Evolutionary conservation across 2,329 filamentous ascomycete genomes (phyloP).

Genomic region (Fusarium multiceps): DNA sequence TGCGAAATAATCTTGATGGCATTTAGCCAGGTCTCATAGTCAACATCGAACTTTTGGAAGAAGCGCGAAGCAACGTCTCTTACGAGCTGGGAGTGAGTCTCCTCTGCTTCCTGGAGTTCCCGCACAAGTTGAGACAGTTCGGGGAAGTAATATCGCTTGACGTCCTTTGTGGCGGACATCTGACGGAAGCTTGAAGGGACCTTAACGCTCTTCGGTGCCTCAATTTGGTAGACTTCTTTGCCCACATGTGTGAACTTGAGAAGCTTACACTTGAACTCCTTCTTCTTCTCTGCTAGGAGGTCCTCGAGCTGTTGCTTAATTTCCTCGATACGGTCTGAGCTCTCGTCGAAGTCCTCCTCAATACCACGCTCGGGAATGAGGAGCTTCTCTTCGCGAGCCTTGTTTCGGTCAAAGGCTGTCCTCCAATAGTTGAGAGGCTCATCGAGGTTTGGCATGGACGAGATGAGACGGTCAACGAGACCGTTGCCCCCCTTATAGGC

Average conservation of each 20-base stretch:
- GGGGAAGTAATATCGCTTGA: slow-evolving; percentile 93
- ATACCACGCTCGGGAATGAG: slow-evolving; percentile 88
- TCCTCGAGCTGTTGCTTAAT: slow-evolving; percentile 79
- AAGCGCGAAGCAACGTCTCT: slow-evolving; percentile 87
- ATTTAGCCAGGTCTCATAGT: slow-evolving; percentile 86
- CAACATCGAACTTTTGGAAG: slow-evolving; percentile 86
- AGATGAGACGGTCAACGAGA: slow-evolving; percentile 84
- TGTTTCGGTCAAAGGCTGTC: slow-evolving; percentile 85
- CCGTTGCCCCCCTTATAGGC: slow-evolving; percentile 81
- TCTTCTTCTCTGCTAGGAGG: slow-evolving; percentile 77
- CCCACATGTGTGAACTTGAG: slow-evolving; percentile 86
- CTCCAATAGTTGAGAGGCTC: slow-evolving; percentile 86
- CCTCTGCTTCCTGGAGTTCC: slow-evolving; percentile 90
- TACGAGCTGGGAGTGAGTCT: slow-evolving; percentile 90
- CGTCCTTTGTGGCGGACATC: slow-evolving; percentile 91
- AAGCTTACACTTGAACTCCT: slow-evolving; percentile 77
- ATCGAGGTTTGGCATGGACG: slow-evolving; percentile 85
- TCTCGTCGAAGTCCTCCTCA: slow-evolving; percentile 91
- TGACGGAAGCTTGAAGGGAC: slow-evolving; percentile 92
- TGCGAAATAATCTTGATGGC: slow-evolving; percentile 92
- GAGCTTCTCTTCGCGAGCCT: slow-evolving; percentile 81
- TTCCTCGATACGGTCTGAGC: slow-evolving; percentile 78
- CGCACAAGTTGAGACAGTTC: slow-evolving; percentile 86
- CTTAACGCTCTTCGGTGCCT: slow-evolving; percentile 86
- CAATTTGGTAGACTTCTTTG: slow-evolving; percentile 97